Evolutionary conservation across 2,329 filamentous ascomycete species (phyloP), one percentile per base, ranked within the genome.

Genomic region (Ceratocystis ficicola): DNA sequence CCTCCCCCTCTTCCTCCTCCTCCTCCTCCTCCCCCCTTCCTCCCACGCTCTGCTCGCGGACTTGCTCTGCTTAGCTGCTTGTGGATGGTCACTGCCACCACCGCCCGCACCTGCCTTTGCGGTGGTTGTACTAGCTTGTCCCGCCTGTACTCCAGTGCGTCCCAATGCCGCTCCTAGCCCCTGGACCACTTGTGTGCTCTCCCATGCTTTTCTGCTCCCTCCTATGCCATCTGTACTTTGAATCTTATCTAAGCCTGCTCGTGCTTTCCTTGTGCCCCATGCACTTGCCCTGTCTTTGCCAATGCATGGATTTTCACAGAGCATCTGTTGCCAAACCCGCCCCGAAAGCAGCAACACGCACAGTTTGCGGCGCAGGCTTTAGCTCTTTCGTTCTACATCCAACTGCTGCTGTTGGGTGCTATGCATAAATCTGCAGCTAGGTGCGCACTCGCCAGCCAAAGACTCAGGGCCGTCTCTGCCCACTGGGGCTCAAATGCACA

Each of bases 31-130:
- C 10, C 50, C 50, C 28, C 50, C 50, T 32, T 32, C 50, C 50
- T 32, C 12, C 52, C 52, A 57, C 52, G 52, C 52, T 57, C 20
- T 57, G 52, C 22, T 57, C 52, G 52, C 52, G 52, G 25, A 57
- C 52, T 20, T 55, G 50, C 50, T 55, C 28, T 28, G 50, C 50
- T 30, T 55, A 5, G 50, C 52, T 57, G 52, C 46, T 50, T 57
- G 52, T 57, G 22, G 52, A 32, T 17, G 52, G 52, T n/a, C 52
- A 57, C 52, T 57, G 52, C 52, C 52, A 57, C 52, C 52, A 28
- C 52, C 25, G 25, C 15, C 52, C 52, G 52, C 52, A 30, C 52
- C 25, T 57, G 25, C 52, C 52, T 57, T 32, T 57, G 52, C 52
- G 52, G 52, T 57, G 52, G 22, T 36, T 28, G 50, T 12, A 28